These are phyloP conservation scores for Claviceps digitariae DNA, from an alignment of 2,329 filamentous ascomycete genomes.

Conservation along the genomic window DNA sequence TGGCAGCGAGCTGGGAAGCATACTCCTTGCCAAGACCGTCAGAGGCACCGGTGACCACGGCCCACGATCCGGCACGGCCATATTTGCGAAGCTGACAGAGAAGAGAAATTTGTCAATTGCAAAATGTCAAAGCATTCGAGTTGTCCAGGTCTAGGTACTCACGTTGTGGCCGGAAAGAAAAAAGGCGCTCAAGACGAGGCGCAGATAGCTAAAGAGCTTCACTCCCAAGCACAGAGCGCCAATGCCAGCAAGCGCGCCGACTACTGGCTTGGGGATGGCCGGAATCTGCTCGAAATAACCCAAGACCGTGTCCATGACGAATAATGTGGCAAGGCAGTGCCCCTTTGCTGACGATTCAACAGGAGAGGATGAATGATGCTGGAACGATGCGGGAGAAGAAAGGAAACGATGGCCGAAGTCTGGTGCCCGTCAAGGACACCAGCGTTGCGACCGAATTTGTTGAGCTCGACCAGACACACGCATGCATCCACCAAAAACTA, in stretches of 20 bases:
- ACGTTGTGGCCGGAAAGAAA: conserved; percentile 51
- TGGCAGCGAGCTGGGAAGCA: conserved; percentile 73
- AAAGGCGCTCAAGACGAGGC: conserved; percentile 54
- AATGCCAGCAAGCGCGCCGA: conserved; percentile 35
- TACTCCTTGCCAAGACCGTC: conserved; percentile 97
- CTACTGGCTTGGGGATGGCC: conserved; percentile 28
- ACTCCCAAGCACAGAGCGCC: conserved; percentile 46
- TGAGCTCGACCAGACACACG: neutral
- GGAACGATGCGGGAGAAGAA: neutral
- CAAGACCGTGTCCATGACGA: conserved; percentile 16
- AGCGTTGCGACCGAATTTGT: conserved; percentile 4
- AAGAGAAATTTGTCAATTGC: neutral
- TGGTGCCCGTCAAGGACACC: neutral
- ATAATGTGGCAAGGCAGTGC: neutral
- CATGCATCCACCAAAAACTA: neutral
- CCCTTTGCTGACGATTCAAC: neutral
- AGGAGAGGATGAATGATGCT: neutral
- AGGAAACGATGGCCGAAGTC: neutral
- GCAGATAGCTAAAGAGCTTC: conserved; percentile 44
- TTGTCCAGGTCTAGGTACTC: conserved; percentile 15
- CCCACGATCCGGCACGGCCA: conserved; percentile 86
- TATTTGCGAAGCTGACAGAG: conserved; percentile 64
- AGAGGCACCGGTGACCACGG: conserved; percentile 84
- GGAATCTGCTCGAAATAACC: conserved; percentile 10
- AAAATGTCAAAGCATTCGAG: no score